A percentile compares a stretch with the other conserved stretches of the same genome.
These are phyloP conservation scores for Cicer judaicum DNA, from an alignment of 306 rosid genomes.

Conservation along the genomic window DNA sequence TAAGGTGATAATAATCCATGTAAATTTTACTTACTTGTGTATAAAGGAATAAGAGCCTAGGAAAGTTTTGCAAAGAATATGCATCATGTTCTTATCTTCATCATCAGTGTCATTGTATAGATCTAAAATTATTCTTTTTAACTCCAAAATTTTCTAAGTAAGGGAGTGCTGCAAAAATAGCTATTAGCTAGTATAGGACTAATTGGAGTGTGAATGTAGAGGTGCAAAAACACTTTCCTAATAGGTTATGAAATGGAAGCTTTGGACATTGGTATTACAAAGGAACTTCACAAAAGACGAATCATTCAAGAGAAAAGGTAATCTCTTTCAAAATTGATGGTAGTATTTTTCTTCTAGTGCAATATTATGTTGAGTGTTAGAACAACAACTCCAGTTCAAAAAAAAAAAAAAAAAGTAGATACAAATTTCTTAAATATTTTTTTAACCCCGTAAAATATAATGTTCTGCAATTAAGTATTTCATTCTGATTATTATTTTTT, in stretches of 20 bases:
- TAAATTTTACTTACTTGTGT: constrained; percentile 61
- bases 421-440: too few relatives aligned
- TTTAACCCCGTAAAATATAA: too few relatives aligned
- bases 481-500: too few relatives aligned
- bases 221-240: constrained; percentile 24
- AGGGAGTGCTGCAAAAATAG: constrained; percentile 36
- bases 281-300: constrained; percentile 9
- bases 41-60: constrained; percentile 57
- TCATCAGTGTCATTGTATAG: constrained; percentile 58
- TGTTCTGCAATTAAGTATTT: too few relatives aligned
- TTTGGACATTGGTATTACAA: constrained; percentile 16
- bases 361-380: neutral
- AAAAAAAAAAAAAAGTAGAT: too few relatives aligned
- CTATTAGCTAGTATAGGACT: constrained; percentile 37
- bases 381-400: too few relatives aligned
- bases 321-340: constrained; percentile 28
- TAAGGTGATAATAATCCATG: constrained; percentile 55
- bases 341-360: constrained; percentile 15
- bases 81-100: constrained; percentile 52
- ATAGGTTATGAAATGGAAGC: constrained; percentile 33
- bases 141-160: constrained; percentile 28
- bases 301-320: constrained; percentile 33
- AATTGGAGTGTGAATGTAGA: constrained; percentile 39
- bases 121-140: constrained; percentile 41
- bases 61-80: constrained; percentile 74